These are phyloP conservation scores for Mycena citricolor DNA, from an alignment of 1,284 basidiomycete species.

Conservation along the genomic window DNA sequence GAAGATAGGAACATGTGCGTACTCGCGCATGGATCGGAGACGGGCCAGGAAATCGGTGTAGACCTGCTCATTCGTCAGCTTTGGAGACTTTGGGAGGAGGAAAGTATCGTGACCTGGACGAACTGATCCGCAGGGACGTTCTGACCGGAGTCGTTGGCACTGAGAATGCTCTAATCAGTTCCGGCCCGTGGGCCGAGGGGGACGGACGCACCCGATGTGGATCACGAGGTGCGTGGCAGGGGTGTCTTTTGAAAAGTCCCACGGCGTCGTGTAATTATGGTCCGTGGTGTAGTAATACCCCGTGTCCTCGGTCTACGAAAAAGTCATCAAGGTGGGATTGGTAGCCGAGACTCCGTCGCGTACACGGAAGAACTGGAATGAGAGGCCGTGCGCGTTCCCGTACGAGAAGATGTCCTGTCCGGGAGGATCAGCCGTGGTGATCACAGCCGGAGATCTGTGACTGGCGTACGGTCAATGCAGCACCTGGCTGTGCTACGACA, in stretches of 20 bases:
- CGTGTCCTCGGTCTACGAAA: conserved; percentile 57
- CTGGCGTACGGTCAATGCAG: conserved; percentile 43
- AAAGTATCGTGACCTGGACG: conserved; percentile 36
- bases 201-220: conserved; percentile 45
- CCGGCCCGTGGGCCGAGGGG: no score
- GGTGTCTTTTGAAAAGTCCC: conserved; percentile 50
- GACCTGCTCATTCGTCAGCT: conserved; percentile 34
- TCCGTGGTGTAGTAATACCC: conserved; percentile 53
- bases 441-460: no score
- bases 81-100: not conserved
- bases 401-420: conserved; percentile 53
- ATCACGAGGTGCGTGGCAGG: conserved; percentile 53
- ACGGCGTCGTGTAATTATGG: conserved; percentile 60
- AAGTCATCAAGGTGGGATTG: not conserved
- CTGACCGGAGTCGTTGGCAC: conserved; percentile 48
- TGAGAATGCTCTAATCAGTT: conserved; percentile 16
- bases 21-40: conserved; percentile 44
- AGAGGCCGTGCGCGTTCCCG: conserved; percentile 56
- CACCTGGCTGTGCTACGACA: conserved; percentile 54
- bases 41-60: conserved; percentile 46
- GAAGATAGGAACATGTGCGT: conserved; percentile 49
- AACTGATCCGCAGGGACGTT: conserved; percentile 45
- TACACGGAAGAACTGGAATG: conserved; percentile 50
- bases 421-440: not conserved
- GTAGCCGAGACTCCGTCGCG: conserved; percentile 8